Evolutionary conservation across 805 yeast genomes (phyloP), one percentile per base, ranked within the genome.

Genomic region (Candida silvatica): DNA sequence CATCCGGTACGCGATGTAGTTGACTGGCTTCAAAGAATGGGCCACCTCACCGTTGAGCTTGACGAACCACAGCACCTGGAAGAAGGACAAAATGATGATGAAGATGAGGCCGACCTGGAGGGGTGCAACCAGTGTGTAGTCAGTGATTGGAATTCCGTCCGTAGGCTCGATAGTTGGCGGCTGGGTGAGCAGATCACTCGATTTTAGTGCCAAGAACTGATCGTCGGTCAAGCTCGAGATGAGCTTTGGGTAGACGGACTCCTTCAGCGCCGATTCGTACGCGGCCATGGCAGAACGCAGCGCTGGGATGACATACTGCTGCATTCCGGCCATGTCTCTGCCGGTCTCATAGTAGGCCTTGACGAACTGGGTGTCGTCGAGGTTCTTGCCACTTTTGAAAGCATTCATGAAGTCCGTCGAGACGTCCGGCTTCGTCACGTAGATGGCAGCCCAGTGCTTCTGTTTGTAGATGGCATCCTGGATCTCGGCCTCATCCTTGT

Each of bases 51-150:
- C 60, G 49, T 82, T 80, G 14, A 78, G 46, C 17, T 69, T 70
- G 9, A 57, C 58, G 49, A 77, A 77, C 61, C 81, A 69, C 54
- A 65, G 69, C 46, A 80, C 68, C 45, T 77, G 79, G 67, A 84
- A 80, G 51, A 84, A 80, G 3, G 90, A 74, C 37, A 81, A 53
- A 51, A 83, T 75, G 46, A 83, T 68, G 51, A 80, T 62, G 51
- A 75, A 82, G 52, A 83, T 78, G 43, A 80, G 65, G 34, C 92
- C 92, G 40, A 82, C 78, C 52, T 81, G 90, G 4, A 75, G 54
- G 4, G 88, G 86, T 1, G 87, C 87, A 29, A 67, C 45, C 11
- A 77, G 49, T 4, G 71, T 74, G 3, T 71, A 61, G 45, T 73
- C 60, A n/a, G 64, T 59, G 20, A 37, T 32, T 9, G 44, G 39